Percentiles rank a stretch among this genome's conserved stretches.
phyloP scores from a whole-genome alignment of 768 basidiomycete species.

The Heimioporus sp. region DNA sequence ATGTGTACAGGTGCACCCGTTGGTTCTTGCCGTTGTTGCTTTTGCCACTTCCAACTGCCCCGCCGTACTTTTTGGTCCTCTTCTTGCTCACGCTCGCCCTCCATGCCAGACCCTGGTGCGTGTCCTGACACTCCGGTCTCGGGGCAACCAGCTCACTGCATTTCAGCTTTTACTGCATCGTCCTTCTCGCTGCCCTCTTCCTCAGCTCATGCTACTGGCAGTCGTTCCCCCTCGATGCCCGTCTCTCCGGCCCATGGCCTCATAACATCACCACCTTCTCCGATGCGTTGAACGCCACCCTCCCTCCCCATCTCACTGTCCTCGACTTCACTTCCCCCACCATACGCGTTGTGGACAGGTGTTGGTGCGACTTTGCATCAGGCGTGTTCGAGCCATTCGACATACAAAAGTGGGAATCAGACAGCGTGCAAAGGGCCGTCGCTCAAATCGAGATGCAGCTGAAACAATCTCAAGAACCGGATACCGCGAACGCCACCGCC shows the following conservation, averaged over 20 bases:
- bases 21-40: constrained; percentile 82
- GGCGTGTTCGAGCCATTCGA: constrained; percentile 78
- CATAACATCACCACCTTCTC: constrained; percentile 71
- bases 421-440: constrained; percentile 52
- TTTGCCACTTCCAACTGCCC: constrained; percentile 74
- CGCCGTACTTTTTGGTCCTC: constrained; percentile 75
- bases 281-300: constrained; percentile 56
- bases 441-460: constrained; percentile 34
- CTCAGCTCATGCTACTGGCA: constrained; percentile 90
- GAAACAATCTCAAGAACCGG: constrained; percentile 26
- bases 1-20: constrained; percentile 77
- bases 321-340: constrained; percentile 46
- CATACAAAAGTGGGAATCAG: constrained; percentile 68
- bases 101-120: constrained; percentile 84
- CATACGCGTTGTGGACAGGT: constrained; percentile 71
- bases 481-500: constrained; percentile 25
- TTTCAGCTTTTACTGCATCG: constrained; percentile 80
- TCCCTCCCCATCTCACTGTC: constrained; percentile 38
- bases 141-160: constrained; percentile 5
- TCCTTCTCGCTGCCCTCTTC: constrained; percentile 79
- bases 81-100: constrained; percentile 76
- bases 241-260: constrained; percentile 64
- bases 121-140: constrained; percentile 5
- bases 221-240: constrained; percentile 64
- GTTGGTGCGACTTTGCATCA: constrained; percentile 80